A percentile compares a stretch with the other conserved stretches of the same genome.
phyloP scores from a whole-genome alignment of 2,329 filamentous ascomycete genomes.

The Nothophoma quercina region DNA sequence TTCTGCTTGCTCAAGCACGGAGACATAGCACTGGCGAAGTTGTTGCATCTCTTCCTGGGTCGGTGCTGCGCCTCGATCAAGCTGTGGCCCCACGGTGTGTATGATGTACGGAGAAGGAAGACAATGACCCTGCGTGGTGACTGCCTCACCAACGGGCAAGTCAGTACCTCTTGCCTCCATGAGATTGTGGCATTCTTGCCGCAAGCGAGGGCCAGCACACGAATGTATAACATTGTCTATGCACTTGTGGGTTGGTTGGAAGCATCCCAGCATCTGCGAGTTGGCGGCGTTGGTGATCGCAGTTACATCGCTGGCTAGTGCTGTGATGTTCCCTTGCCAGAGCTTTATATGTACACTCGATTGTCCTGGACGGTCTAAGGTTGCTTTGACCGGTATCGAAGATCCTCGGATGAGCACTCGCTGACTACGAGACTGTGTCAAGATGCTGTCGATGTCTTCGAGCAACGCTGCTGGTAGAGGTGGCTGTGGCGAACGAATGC shows the following conservation, averaged over 20 bases:
- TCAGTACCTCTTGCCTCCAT: constrained; percentile 33
- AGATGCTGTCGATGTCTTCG: constrained; percentile 27
- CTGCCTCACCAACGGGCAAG: constrained; percentile 36
- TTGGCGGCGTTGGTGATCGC: constrained; percentile 51
- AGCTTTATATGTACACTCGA: constrained; percentile 26
- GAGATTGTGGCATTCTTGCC: constrained; percentile 38
- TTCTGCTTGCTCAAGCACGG: constrained; percentile 41
- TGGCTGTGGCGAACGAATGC: constrained; percentile 30
- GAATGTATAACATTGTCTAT: constrained; percentile 51
- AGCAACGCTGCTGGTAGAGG: constrained; percentile 22
- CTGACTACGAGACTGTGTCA: constrained; percentile 21
- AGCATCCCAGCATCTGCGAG: constrained; percentile 46
- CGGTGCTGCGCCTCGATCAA: constrained; percentile 30
- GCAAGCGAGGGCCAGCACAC: constrained; percentile 40
- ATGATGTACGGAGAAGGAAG: constrained; percentile 41
- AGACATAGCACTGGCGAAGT: constrained; percentile 41
- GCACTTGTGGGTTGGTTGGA: constrained; percentile 44
- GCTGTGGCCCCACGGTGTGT: constrained; percentile 48
- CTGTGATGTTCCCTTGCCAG: constrained; percentile 49
- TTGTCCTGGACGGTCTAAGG: neutral
- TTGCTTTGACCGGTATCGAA: constrained; percentile 16
- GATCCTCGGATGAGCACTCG: constrained; percentile 19
- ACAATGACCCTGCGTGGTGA: constrained; percentile 38
- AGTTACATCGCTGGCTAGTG: constrained; percentile 35
- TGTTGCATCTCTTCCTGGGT: constrained; percentile 26